Percentiles rank a stretch among this genome's conserved stretches.
Conservation (phyloP, 2,329 filamentous ascomycete species). For the Lachnellula arida region DNA sequence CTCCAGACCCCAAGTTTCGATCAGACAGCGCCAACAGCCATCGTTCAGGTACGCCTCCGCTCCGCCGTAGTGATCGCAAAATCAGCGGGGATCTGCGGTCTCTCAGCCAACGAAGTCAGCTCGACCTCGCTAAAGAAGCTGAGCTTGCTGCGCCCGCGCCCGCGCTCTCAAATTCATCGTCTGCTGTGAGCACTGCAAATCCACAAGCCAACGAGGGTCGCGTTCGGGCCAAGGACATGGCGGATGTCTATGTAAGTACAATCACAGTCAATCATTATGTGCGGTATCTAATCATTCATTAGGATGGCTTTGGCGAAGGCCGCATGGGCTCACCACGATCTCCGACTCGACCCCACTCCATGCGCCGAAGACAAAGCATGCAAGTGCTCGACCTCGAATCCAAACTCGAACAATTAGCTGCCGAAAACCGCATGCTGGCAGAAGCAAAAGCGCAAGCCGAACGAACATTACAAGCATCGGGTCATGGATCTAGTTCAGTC, state of each 20-base stretch:
- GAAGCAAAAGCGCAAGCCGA: conserved; percentile 70
- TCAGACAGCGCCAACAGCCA: conserved; percentile 59
- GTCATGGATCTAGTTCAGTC: conserved; percentile 64
- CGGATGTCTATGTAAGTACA: conserved; percentile 84
- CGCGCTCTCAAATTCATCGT: conserved; percentile 25
- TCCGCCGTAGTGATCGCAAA: conserved; percentile 63
- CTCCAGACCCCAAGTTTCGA: conserved; percentile 39
- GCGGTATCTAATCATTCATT: conserved; percentile 18
- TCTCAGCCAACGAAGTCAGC: conserved; percentile 51
- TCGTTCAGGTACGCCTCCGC: conserved; percentile 57
- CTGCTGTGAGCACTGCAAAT: conserved; percentile 54
- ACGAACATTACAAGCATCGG: conserved; percentile 52
- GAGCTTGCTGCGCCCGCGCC: conserved; percentile 25
- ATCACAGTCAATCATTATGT: conserved; percentile 12
- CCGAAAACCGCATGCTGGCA: conserved; percentile 76
- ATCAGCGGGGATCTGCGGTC: conserved; percentile 73
- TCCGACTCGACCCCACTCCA: conserved; percentile 88
- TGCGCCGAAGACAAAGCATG: conserved; percentile 96
- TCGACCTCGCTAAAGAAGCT: conserved; percentile 35
- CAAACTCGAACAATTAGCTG: conserved; percentile 75
- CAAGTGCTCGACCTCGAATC: conserved; percentile 90
- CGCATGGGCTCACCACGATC: conserved; percentile 82
- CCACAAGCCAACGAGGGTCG: conserved; percentile 85
- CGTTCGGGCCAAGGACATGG: conserved; percentile 78
- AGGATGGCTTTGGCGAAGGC: conserved; percentile 94